A percentile compares a stretch with the other conserved stretches of the same genome.
These are phyloP conservation scores for Aspergillus sp. DNA, from an alignment of 2,329 filamentous ascomycete genomes.

Conservation along the genomic window DNA sequence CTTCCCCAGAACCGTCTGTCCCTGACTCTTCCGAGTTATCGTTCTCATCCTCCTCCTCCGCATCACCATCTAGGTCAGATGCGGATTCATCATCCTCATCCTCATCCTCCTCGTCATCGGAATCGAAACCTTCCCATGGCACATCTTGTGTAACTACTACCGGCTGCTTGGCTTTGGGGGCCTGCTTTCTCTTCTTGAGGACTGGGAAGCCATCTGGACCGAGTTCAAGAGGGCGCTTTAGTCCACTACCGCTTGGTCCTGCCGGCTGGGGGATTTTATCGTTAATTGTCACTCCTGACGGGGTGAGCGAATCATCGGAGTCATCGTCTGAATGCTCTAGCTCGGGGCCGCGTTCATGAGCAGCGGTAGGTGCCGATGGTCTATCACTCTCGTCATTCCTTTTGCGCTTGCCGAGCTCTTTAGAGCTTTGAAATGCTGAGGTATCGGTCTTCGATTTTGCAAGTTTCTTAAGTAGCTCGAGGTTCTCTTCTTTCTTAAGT, in stretches of 20 bases:
- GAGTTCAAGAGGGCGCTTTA: constrained; percentile 82
- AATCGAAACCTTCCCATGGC: constrained; percentile 47
- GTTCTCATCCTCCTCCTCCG: constrained; percentile 24
- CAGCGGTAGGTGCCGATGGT: constrained; percentile 8
- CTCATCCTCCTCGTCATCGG: constrained; percentile 35
- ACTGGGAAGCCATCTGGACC: constrained; percentile 78
- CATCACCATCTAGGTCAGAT: constrained; percentile 31
- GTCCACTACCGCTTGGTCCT: constrained; percentile 62
- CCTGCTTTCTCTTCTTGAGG: constrained; percentile 77
- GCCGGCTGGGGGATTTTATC: constrained; percentile 51
- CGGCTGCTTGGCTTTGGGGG: constrained; percentile 49
- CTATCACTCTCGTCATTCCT: constrained; percentile 61
- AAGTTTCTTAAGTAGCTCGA: constrained; percentile 78
- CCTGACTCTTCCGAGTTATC: constrained; percentile 21
- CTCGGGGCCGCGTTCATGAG: constrained; percentile 23
- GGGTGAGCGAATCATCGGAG: constrained; percentile 33
- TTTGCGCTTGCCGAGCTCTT: constrained; percentile 69
- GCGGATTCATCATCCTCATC: constrained; percentile 36
- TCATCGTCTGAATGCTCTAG: constrained; percentile 34
- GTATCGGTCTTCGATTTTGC: constrained; percentile 79
- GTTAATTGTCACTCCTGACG: constrained; percentile 22
- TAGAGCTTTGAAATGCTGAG: constrained; percentile 74
- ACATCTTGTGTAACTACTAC: constrained; percentile 38
- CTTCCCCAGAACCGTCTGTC: constrained; percentile 23
- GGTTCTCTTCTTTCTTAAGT: constrained; percentile 88